phyloP scores from a whole-genome alignment of 2,329 filamentous ascomycete genomes.

The Colletotrichum chrysophilum region DNA sequence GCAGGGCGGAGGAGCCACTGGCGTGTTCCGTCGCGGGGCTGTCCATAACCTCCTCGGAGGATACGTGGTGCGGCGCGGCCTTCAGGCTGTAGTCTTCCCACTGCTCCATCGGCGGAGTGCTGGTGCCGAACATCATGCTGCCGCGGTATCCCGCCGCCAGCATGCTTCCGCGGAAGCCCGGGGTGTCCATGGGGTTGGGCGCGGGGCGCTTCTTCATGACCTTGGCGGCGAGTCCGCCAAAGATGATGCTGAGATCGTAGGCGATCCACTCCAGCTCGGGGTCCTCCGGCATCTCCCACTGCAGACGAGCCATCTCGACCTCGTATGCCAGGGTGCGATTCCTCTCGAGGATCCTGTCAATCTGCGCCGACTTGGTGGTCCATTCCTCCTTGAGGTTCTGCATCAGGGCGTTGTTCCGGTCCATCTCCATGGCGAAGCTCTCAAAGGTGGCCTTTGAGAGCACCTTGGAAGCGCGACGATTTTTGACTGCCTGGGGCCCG shows the following conservation, averaged over 20 bases:
- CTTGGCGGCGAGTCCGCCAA: conserved; percentile 35
- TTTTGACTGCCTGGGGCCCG: neutral
- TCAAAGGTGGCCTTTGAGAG: conserved; percentile 19
- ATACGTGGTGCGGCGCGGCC: conserved; percentile 28
- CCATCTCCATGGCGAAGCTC: conserved; percentile 20
- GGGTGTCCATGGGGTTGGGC: neutral
- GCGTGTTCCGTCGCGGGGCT: conserved; percentile 41
- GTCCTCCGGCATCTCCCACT: conserved; percentile 6
- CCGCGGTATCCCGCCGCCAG: conserved; percentile 14
- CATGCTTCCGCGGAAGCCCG: conserved; percentile 6
- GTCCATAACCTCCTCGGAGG: conserved; percentile 37
- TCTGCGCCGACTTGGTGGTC: conserved; percentile 37
- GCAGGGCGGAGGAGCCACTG: conserved; percentile 37
- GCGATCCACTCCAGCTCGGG: conserved; percentile 9
- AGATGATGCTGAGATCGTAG: conserved; percentile 13
- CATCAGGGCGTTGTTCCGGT: conserved; percentile 34
- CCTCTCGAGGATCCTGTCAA: conserved; percentile 39
- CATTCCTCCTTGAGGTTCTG: conserved; percentile 45
- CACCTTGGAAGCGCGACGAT: conserved; percentile 19
- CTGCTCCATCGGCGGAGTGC: conserved; percentile 9
- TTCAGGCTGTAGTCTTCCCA: conserved; percentile 14
- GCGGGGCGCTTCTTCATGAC: conserved; percentile 8
- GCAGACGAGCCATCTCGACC: conserved; percentile 4
- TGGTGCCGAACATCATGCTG: conserved; percentile 17
- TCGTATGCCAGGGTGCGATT: conserved; percentile 29